phyloP scores from a whole-genome alignment of 2,329 filamentous ascomycete genomes.

The Aureobasidium mangrovei region DNA sequence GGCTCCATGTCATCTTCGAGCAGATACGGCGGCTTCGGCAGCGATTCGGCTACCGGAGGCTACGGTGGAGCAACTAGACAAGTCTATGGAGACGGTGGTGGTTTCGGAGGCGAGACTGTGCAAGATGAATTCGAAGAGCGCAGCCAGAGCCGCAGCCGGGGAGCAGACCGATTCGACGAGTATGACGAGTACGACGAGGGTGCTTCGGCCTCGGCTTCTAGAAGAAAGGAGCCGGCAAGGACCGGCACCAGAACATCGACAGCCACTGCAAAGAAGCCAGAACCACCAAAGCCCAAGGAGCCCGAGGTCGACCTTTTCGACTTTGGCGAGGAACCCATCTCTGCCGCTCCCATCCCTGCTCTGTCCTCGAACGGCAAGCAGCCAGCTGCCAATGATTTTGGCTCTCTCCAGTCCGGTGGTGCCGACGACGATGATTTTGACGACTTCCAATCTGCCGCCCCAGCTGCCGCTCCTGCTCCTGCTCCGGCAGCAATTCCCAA shows the following conservation, averaged over 20 bases:
- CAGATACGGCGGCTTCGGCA: slow-evolving; percentile 86
- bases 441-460: slow-evolving; percentile 85
- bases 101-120: slow-evolving; percentile 69
- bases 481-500: slow-evolving; percentile 28
- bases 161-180: slow-evolving; percentile 79
- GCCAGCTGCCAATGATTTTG: slow-evolving; percentile 66
- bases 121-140: slow-evolving; percentile 57
- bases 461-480: slow-evolving; percentile 34
- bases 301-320: slow-evolving; percentile 90
- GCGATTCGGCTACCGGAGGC: slow-evolving; percentile 47
- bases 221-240: slow-evolving; percentile 36
- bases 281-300: slow-evolving; percentile 70
- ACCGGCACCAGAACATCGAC: slow-evolving; percentile 26
- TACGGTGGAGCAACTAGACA: slow-evolving; percentile 42
- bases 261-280: slow-evolving; percentile 51
- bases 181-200: slow-evolving; percentile 94
- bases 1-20: slow-evolving; percentile 46
- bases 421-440: slow-evolving; percentile 82
- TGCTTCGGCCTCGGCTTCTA: slow-evolving; percentile 42
- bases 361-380: slow-evolving; percentile 38
- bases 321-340: slow-evolving; percentile 66
- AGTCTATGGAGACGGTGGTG: slow-evolving; percentile 93
- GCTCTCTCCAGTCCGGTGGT: slow-evolving; percentile 81
- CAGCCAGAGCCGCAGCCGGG: slow-evolving; percentile 47
- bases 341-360: slow-evolving; percentile 32